Evolutionary conservation across 1,284 basidiomycete genomes (phyloP).

Genomic region (Leccinum glutinopallens): DNA sequence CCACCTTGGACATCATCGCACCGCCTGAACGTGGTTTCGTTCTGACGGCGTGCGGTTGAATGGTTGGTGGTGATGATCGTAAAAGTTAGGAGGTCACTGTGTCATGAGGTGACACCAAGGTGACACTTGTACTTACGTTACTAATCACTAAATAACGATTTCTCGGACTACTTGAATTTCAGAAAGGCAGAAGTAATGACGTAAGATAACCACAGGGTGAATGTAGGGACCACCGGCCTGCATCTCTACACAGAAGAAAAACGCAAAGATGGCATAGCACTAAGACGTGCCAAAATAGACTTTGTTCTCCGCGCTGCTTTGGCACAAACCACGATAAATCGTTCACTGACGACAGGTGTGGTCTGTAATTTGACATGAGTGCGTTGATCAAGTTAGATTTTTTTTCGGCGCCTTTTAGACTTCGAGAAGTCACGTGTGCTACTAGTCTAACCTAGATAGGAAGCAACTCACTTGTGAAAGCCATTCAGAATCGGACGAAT

Average conservation of each 20-base stretch:
- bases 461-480: too few relatives aligned
- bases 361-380: constrained; percentile 56
- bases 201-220: constrained; percentile 5
- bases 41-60: not conserved
- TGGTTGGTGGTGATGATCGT: not conserved
- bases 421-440: too few relatives aligned
- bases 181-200: not conserved
- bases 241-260: constrained; percentile 23
- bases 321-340: constrained; percentile 33
- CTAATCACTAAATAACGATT: not conserved
- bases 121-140: not conserved
- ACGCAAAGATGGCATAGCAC: constrained; percentile 32
- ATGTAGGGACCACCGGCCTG: constrained; percentile 38
- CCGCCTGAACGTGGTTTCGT: constrained; percentile 28
- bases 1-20: constrained; percentile 50
- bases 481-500: not conserved
- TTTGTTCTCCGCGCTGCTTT: constrained; percentile 37
- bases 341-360: constrained; percentile 21
- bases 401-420: too few relatives aligned
- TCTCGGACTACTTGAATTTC: constrained; percentile 8
- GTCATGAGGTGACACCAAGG: constrained; percentile 15
- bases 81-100: constrained; percentile 9
- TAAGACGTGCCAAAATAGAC: constrained; percentile 30
- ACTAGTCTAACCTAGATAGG: too few relatives aligned
- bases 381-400: constrained; percentile 31